Conservation (phyloP, 495 filamentous ascomycete species). For the Xylaria curta region DNA sequence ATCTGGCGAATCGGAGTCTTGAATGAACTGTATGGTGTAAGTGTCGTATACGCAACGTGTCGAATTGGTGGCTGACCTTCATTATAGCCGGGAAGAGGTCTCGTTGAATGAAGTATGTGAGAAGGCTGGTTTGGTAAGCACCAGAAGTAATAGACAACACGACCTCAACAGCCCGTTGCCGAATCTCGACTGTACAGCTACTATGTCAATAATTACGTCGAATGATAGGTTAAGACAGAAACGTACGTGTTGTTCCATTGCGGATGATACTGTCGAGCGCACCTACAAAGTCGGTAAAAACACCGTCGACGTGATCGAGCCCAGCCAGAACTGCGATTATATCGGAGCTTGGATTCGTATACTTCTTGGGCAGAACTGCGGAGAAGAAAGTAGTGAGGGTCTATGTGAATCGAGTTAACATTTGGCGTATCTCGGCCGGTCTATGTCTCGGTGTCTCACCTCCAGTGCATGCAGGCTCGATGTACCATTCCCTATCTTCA, state of each 20-base stretch:
- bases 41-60: background rate
- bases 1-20: slow-evolving; percentile 71
- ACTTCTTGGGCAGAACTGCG: slow-evolving; percentile 81
- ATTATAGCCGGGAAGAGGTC: slow-evolving; percentile 94
- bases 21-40: slow-evolving; percentile 69
- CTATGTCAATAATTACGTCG: background rate
- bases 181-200: slow-evolving; percentile 64
- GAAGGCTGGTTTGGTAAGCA: slow-evolving; percentile 89
- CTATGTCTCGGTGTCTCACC: slow-evolving; percentile 61
- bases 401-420: slow-evolving; percentile 53
- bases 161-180: slow-evolving; percentile 79
- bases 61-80: slow-evolving; percentile 67
- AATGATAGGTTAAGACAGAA: background rate
- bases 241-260: slow-evolving; percentile 73
- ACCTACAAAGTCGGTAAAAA: slow-evolving; percentile 88
- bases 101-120: slow-evolving; percentile 94
- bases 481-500: slow-evolving; percentile 66
- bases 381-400: slow-evolving; percentile 90
- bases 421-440: slow-evolving; percentile 13
- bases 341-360: slow-evolving; percentile 95
- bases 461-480: slow-evolving; percentile 84
- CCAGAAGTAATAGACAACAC: slow-evolving; percentile 87
- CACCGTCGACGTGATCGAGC: slow-evolving; percentile 81
- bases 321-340: slow-evolving; percentile 90
- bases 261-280: slow-evolving; percentile 81